These are phyloP conservation scores for Irpex lacteus DNA, from an alignment of 1,284 basidiomycete genomes.

Conservation along the genomic window DNA sequence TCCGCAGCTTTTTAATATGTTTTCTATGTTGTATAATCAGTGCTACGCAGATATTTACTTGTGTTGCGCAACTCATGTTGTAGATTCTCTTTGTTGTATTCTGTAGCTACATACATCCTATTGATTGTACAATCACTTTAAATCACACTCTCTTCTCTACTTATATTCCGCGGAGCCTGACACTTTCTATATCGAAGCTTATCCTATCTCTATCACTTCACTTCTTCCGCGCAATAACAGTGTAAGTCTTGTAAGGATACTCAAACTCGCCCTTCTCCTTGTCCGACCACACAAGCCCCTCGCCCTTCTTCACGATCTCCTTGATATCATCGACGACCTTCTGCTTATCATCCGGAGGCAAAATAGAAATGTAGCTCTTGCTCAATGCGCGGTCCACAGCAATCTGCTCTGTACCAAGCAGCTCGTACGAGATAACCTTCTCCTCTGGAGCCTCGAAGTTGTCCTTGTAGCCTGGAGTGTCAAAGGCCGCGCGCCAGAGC, in stretches of 20 bases:
- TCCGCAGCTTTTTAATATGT: background rate
- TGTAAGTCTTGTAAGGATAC: conserved; percentile 52
- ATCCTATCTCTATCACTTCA: conserved; percentile 12
- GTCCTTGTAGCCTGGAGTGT: conserved; percentile 49
- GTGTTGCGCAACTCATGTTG: background rate
- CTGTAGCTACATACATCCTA: background rate
- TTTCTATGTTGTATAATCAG: background rate
- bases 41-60: background rate
- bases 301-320: conserved; percentile 44
- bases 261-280: conserved; percentile 46
- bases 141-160: background rate
- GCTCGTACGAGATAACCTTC: conserved; percentile 44
- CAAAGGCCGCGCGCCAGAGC: conserved; percentile 66
- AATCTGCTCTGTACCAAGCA: conserved; percentile 47
- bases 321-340: conserved; percentile 46
- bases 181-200: background rate
- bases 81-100: background rate
- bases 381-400: conserved; percentile 61
- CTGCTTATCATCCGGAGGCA: conserved; percentile 51
- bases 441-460: conserved; percentile 56
- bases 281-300: conserved; percentile 46
- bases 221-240: conserved; percentile 42
- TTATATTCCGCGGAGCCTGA: background rate
- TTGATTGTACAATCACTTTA: background rate
- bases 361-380: conserved; percentile 72